Evolutionary conservation across 2,329 filamentous ascomycete genomes (phyloP).

Genomic region (Aspergillus sp.): DNA sequence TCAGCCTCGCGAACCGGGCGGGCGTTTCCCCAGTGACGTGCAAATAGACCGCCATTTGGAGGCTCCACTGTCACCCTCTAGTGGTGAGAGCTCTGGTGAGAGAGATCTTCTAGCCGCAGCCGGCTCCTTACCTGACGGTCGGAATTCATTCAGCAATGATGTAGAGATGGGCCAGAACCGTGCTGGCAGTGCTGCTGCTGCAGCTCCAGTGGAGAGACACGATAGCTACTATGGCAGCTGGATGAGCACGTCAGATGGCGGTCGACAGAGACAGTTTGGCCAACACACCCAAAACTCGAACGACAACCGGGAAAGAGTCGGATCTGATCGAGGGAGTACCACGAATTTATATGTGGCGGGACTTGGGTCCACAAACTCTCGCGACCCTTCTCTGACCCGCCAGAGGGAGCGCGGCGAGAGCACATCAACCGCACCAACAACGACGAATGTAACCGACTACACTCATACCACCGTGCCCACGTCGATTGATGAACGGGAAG

Average conservation of each 20-base stretch:
- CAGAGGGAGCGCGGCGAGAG: conserved; percentile 32
- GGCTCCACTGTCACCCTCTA: conserved; percentile 76
- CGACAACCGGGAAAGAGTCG: conserved; percentile 5
- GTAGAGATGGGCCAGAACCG: conserved; percentile 25
- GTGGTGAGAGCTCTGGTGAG: conserved; percentile 73
- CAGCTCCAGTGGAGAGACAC: conserved; percentile 26
- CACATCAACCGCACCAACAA: conserved; percentile 37
- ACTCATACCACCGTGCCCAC: conserved; percentile 38
- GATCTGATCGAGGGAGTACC: conserved; percentile 8
- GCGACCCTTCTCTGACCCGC: conserved; percentile 12
- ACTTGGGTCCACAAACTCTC: conserved; percentile 15
- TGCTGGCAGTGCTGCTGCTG: conserved; percentile 11
- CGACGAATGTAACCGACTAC: conserved; percentile 35
- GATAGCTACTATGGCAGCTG: conserved; percentile 54
- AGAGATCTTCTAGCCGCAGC: conserved; percentile 63
- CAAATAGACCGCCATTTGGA: conserved; percentile 84
- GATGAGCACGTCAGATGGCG: conserved; percentile 50
- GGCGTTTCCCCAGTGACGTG: conserved; percentile 93
- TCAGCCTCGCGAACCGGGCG: conserved; percentile 75
- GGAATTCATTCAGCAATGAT: conserved; percentile 33
- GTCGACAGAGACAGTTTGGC: conserved; percentile 21
- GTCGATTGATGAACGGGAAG: conserved; percentile 31
- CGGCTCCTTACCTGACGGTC: conserved; percentile 55
- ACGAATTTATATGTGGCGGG: conserved; percentile 22
- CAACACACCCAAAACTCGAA: conserved; percentile 11